Base-by-base conservation (phyloP, 257 asterid species). In the Echium plantagineum region DNA sequence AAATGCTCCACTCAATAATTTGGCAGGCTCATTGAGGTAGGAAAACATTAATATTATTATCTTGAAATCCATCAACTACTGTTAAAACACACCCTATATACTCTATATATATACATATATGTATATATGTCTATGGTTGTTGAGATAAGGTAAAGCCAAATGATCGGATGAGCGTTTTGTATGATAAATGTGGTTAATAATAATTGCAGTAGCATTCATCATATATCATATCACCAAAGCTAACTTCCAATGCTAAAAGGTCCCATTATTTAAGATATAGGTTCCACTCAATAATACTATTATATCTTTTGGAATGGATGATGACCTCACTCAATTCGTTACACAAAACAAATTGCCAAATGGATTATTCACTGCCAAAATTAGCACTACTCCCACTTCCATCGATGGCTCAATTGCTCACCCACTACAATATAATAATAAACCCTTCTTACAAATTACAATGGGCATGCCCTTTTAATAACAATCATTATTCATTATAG, bases 181-280 rank as follows among this genome's bases (percentile, higher is more conserved):
- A 38, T 67, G 16, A 68, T 68, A 60, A 59, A 62, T 60, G 52
- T 53, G 57, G 17, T 16, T 53, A 53, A 53, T 53, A 53, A 53
- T 53, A n/a, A 16, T 19, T 55, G 49, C 31, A 55, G n/a, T 3
- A 55, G 3, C 16, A 19, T 12, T 55, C 59, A 19, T 13, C 2
- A 12, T 19, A 19, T 55, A 65, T 69, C 60, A 58, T 63, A 63
- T 69, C 66, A 66, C 4, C 35, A 28, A 28, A 4, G 47, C 46
- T 46, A 21, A 28, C 16, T 63, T 75, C 73, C 71, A 60, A 52
- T 59, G 63, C 19, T 52, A 10, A 28, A 22, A 61, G 75, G 75
- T 19, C 71, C 72, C 72, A 22, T n/a, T 64, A 2, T 15, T 19
- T 60, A 7, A 22, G 21, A 42, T 35, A 56, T 51, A 56, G 47